These are phyloP conservation scores for Aspergillus sclerotioniger DNA, from an alignment of 495 filamentous ascomycete species.

Conservation along the genomic window DNA sequence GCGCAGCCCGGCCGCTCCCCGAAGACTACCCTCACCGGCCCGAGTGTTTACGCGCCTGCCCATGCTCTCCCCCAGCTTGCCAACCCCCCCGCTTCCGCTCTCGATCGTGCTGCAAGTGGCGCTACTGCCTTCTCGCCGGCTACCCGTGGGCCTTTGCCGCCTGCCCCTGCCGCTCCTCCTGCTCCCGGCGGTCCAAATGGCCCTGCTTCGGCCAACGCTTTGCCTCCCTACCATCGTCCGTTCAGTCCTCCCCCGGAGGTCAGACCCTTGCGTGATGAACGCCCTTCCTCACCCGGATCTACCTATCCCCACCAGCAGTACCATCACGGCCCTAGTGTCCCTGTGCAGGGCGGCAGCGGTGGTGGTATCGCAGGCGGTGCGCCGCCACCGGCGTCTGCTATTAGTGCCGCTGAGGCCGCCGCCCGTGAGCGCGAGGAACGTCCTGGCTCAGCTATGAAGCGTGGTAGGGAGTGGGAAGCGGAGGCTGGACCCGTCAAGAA, in stretches of 20 bases:
- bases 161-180: slow-evolving; percentile 45
- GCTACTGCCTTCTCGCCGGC: slow-evolving; percentile 38
- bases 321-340: slow-evolving; percentile 67
- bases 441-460: slow-evolving; percentile 75
- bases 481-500: slow-evolving; percentile 74
- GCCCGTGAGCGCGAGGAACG: slow-evolving; percentile 82
- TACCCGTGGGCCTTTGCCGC: slow-evolving; percentile 34
- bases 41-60: slow-evolving; percentile 60
- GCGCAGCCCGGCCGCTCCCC: slow-evolving; percentile 61
- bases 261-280: slow-evolving; percentile 80
- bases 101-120: slow-evolving; percentile 58
- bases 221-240: slow-evolving; percentile 58
- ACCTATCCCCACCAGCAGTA: slow-evolving; percentile 77
- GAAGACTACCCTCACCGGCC: slow-evolving; percentile 54
- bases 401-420: slow-evolving; percentile 71
- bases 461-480: slow-evolving; percentile 83
- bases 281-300: slow-evolving; percentile 78
- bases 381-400: slow-evolving; percentile 69
- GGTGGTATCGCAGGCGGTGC: slow-evolving; percentile 76
- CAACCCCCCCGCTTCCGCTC: slow-evolving; percentile 49
- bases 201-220: slow-evolving; percentile 38
- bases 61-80: slow-evolving; percentile 62
- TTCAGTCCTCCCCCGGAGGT: slow-evolving; percentile 82
- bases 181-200: slow-evolving; percentile 57
- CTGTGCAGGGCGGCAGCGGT: slow-evolving; percentile 60